Evolutionary conservation across 1,284 basidiomycete genomes (phyloP), one percentile per base, ranked within the genome.

Genomic region (Volvariella volvacea): DNA sequence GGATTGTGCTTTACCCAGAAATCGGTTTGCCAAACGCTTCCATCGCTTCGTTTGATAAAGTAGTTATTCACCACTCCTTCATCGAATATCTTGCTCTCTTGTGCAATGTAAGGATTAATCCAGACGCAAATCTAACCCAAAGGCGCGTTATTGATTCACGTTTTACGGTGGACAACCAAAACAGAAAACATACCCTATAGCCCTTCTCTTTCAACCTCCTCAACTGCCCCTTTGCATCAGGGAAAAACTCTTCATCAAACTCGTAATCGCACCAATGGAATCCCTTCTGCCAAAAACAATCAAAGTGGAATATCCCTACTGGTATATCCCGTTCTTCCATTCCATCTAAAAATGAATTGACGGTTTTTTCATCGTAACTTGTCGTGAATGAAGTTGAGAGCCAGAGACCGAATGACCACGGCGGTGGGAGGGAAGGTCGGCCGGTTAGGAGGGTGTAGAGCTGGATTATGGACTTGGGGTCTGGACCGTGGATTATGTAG

Each of bases 211-310:
- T 78, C 57, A 81, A 69, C 37, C 73, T 66, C 8, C 63, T 48
- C 9, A 81, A 64, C 54, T 79, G 79, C 22, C 66, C 67, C 42
- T 66, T 63, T 1, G 78, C 74, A 54, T 81, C 68, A 6, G 78
- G 76, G 65, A 81, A 81, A 48, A 65, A 67, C 21, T 75, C 71
- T 10, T 73, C 69, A 53, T 81, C 78, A 55, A 79, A 81, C 28
- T 73, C 70, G 57, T 78, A 81, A 16, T 73, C 74, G 50, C 76
- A 78, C 71, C 71, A 71, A 22, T 61, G 55, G 41, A 61, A 79
- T 40, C 71, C 70, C 58, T 73, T 76, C 70, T 79, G 76, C 76
- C 74, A 79, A 64, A 79, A 80, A 56, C 78, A 80, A 54, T 81
- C 78, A 38, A 80, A 65, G 53, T 81, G 78, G 59, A 80, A 75